A percentile compares a stretch with the other conserved stretches of the same genome.
Evolutionary conservation across 2,329 filamentous ascomycete genomes (phyloP).

Genomic region (Venturia pyrina): DNA sequence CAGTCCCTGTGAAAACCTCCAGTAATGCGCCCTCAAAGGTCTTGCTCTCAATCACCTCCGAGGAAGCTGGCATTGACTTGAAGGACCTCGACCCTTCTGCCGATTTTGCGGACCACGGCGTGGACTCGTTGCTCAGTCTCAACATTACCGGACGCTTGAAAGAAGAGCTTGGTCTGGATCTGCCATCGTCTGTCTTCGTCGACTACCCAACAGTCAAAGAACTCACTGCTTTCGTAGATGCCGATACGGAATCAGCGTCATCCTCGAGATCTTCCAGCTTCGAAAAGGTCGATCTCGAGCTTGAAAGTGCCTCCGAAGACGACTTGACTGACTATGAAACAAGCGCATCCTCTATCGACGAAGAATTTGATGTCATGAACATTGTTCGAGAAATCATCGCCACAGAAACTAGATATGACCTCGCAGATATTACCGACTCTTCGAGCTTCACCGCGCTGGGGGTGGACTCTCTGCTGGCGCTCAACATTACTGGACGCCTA

Average conservation of each 20-base stretch:
- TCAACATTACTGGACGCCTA: slow-evolving; percentile 19
- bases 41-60: slow-evolving; percentile 37
- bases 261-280: slow-evolving; percentile 27
- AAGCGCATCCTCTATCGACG: slow-evolving; percentile 23
- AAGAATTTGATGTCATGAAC: slow-evolving; percentile 23
- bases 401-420: slow-evolving; percentile 16
- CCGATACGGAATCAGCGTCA: slow-evolving; percentile 31
- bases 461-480: slow-evolving; percentile 21
- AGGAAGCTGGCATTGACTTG: slow-evolving; percentile 17
- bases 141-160: slow-evolving; percentile 19
- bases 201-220: slow-evolving; percentile 50
- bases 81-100: slow-evolving; percentile 18
- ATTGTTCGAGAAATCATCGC: slow-evolving; percentile 20
- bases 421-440: slow-evolving; percentile 18
- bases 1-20: background rate
- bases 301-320: slow-evolving; percentile 8
- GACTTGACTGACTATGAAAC: slow-evolving; percentile 26
- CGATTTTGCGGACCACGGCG: slow-evolving; percentile 19
- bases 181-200: slow-evolving; percentile 49
- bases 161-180: slow-evolving; percentile 46
- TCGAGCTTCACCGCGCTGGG: slow-evolving; percentile 19
- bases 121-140: slow-evolving; percentile 21
- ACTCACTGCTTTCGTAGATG: slow-evolving; percentile 34
- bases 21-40: slow-evolving; percentile 24
- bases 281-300: slow-evolving; percentile 18